phyloP scores from a whole-genome alignment of 2,329 filamentous ascomycete genomes.

The Decorospora gaudefroyi region DNA sequence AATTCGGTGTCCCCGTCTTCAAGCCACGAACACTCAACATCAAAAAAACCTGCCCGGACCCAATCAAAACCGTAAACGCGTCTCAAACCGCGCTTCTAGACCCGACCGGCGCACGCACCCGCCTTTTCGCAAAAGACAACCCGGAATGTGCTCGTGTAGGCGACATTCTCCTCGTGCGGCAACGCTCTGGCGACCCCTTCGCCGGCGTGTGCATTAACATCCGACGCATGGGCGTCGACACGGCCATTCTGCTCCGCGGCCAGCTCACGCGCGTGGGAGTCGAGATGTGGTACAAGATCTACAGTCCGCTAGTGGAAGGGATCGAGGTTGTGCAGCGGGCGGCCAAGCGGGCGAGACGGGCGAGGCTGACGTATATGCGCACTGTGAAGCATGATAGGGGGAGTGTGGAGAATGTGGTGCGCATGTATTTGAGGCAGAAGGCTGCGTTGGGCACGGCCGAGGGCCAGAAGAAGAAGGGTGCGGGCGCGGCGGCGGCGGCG shows the following conservation, averaged over 20 bases:
- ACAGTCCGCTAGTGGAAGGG: conserved; percentile 83
- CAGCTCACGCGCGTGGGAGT: conserved; percentile 84
- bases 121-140: conserved; percentile 78
- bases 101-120: conserved; percentile 78
- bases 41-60: conserved; percentile 63
- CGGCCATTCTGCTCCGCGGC: conserved; percentile 82
- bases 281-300: conserved; percentile 98
- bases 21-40: conserved; percentile 60
- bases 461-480: conserved; percentile 38
- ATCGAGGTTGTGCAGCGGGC: conserved; percentile 92
- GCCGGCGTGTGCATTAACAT: conserved; percentile 87
- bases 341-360: conserved; percentile 82
- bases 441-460: conserved; percentile 41
- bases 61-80: conserved; percentile 68
- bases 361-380: conserved; percentile 88
- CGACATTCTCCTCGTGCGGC: conserved; percentile 88
- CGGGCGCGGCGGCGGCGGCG: conserved; percentile 22
- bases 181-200: conserved; percentile 84
- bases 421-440: conserved; percentile 46
- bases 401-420: conserved; percentile 47
- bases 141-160: conserved; percentile 79
- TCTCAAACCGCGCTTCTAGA: conserved; percentile 77
- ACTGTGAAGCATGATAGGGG: conserved; percentile 47
- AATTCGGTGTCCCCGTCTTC: conserved; percentile 55
- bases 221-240: conserved; percentile 82